A percentile compares a stretch with the other conserved stretches of the same genome.
These are phyloP conservation scores for Psilocybe tampanensis DNA, from an alignment of 768 basidiomycete genomes.

Conservation along the genomic window DNA sequence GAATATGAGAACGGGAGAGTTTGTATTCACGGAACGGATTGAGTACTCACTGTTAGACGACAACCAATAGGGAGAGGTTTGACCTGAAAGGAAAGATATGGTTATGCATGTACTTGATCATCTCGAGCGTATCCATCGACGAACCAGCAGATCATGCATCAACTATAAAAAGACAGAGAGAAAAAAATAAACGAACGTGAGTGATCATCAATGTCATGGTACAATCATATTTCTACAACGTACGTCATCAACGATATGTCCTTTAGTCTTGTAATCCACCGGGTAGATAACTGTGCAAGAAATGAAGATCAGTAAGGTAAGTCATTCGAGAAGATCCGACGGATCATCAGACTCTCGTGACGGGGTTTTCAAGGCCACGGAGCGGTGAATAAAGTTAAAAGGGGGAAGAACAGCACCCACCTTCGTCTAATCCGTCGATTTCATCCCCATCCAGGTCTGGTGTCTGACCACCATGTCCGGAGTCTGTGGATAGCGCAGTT, in stretches of 20 bases:
- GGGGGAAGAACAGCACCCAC: slow-evolving; percentile 28
- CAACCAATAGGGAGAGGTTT: slow-evolving; percentile 49
- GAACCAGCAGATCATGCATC: slow-evolving; percentile 52
- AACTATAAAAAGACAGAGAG: slow-evolving; percentile 29
- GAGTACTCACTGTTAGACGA: slow-evolving; percentile 46
- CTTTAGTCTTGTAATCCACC: slow-evolving; percentile 74
- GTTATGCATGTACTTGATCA: background rate
- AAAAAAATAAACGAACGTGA: background rate
- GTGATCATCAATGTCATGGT: background rate
- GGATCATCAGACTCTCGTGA: background rate
- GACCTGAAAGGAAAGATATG: slow-evolving; percentile 29
- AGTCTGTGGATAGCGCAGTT: slow-evolving; percentile 49
- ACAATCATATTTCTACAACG: slow-evolving; percentile 15
- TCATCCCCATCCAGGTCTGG: slow-evolving; percentile 79
- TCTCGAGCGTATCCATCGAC: background rate
- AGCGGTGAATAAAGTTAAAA: background rate
- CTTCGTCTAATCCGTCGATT: slow-evolving; percentile 79
- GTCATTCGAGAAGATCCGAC: background rate
- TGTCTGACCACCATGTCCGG: slow-evolving; percentile 95
- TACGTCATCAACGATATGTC: slow-evolving; percentile 77
- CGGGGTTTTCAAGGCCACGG: background rate
- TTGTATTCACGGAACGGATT: background rate
- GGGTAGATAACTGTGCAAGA: slow-evolving; percentile 80
- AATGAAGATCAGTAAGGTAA: background rate
- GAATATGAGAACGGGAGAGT: background rate